These are phyloP conservation scores for Sporothrix sp. DNA, from an alignment of 2,329 filamentous ascomycete genomes.

Conservation along the genomic window DNA sequence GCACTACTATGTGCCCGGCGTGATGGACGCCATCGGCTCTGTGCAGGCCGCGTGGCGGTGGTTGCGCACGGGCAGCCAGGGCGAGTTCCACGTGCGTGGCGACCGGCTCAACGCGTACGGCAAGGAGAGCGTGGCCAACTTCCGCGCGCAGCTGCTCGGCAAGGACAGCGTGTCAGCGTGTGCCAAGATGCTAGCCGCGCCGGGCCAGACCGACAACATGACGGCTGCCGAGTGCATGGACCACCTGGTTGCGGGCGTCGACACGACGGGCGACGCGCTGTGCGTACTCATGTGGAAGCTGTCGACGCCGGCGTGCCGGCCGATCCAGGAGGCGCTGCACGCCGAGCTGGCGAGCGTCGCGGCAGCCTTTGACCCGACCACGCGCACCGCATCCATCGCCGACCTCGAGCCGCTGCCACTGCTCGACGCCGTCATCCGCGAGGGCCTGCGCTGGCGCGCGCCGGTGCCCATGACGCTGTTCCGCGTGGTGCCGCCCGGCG, in stretches of 20 bases:
- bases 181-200: not conserved
- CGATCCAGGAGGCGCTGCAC: slow-evolving; percentile 41
- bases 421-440: slow-evolving; percentile 52
- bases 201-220: slow-evolving; percentile 20
- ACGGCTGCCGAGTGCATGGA: slow-evolving; percentile 61
- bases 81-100: not conserved
- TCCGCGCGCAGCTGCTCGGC: not conserved
- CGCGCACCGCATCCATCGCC: slow-evolving; percentile 3
- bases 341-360: slow-evolving; percentile 37
- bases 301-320: slow-evolving; percentile 44
- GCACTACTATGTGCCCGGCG: not conserved
- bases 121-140: not conserved
- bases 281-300: slow-evolving; percentile 63
- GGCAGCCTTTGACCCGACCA: slow-evolving; percentile 14
- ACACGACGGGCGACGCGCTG: slow-evolving; percentile 58
- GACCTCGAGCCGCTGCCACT: slow-evolving; percentile 43
- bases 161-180: not conserved
- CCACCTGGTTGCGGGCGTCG: slow-evolving; percentile 61
- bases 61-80: not conserved
- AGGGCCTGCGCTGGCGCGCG: slow-evolving; percentile 51
- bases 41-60: too few species aligned
- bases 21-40: not conserved
- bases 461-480: slow-evolving; percentile 56
- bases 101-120: not conserved
- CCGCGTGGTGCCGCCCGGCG: slow-evolving; percentile 48